Percentiles rank a stretch among this genome's conserved stretches.
These are phyloP conservation scores for Backusella tuberculispora DNA, from an alignment of 192 early-diverging fungal species.

Conservation along the genomic window DNA sequence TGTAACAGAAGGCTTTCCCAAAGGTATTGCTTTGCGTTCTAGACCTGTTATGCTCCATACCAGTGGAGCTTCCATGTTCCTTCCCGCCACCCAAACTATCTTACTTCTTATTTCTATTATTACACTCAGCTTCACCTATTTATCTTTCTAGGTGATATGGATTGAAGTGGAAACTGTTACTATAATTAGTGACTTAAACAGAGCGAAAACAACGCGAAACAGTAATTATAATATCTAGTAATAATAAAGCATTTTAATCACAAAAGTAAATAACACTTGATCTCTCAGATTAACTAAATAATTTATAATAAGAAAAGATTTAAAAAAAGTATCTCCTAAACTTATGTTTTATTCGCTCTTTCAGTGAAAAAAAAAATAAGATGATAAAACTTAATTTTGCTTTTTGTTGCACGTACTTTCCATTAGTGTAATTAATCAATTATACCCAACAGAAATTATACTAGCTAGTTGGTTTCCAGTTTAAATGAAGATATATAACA, in stretches of 20 bases:
- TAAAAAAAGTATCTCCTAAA: no score
- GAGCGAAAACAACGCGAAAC: neutral
- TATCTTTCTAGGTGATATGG: neutral
- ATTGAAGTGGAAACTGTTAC: neutral
- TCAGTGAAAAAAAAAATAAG: no score
- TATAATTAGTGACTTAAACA: neutral
- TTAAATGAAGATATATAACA: no score
- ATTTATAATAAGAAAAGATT: no score
- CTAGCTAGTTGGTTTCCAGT: no score
- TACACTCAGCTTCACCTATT: slow-evolving; percentile 9
- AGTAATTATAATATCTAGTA: slow-evolving; percentile 11
- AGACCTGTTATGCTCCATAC: slow-evolving; percentile 22
- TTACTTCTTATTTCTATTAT: slow-evolving; percentile 7
- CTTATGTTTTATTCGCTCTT: no score
- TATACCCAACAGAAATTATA: no score
- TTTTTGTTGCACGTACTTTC: no score
- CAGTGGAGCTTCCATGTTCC: slow-evolving; percentile 13
- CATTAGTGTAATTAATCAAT: no score
- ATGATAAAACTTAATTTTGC: no score
- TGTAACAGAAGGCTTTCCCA: neutral
- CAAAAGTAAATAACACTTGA: neutral
- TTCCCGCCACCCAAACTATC: neutral
- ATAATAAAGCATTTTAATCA: slow-evolving; percentile 11
- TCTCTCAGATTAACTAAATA: no score
- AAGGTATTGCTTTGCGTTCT: slow-evolving; percentile 12